These are phyloP conservation scores for Saccharomycopsis crataegensis DNA, from an alignment of 1,139 yeast species.

Conservation along the genomic window DNA sequence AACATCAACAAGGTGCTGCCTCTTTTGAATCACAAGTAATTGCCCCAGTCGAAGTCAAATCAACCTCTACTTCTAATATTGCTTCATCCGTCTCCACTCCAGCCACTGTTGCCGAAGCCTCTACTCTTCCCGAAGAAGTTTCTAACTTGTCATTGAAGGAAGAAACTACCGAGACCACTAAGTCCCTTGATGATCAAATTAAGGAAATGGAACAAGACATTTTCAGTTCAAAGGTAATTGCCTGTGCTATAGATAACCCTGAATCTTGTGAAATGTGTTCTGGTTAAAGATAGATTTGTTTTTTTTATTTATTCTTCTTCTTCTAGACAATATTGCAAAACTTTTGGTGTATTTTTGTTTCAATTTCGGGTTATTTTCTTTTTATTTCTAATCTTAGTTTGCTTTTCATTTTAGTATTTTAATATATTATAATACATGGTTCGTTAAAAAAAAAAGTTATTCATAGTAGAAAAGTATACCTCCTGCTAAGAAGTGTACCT, in stretches of 20 bases:
- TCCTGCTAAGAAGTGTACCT: no score
- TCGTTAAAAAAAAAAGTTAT: no score
- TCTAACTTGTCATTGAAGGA: slow-evolving; percentile 22
- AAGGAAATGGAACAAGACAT: slow-evolving; percentile 52
- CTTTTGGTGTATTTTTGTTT: not conserved
- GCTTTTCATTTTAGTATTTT: no score
- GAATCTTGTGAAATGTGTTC: slow-evolving; percentile 99
- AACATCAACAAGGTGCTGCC: not conserved
- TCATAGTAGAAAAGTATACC: no score
- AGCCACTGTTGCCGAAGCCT: slow-evolving; percentile 32
- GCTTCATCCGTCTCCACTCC: slow-evolving; percentile 41
- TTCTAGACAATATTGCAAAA: not conserved
- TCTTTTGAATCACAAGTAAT: not conserved
- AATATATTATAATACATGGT: no score
- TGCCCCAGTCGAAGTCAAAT: slow-evolving; percentile 24
- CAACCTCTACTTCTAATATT: slow-evolving; percentile 28
- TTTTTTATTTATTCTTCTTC: not conserved
- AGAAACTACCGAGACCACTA: slow-evolving; percentile 17
- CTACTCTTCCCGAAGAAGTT: slow-evolving; percentile 22
- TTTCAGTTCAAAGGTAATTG: slow-evolving; percentile 86
- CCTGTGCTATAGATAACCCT: slow-evolving; percentile 95
- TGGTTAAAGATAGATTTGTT: slow-evolving; percentile 46
- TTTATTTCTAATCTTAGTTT: no score
- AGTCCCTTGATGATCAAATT: slow-evolving; percentile 25
- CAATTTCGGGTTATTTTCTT: not conserved